Evolutionary conservation across 1,139 yeast species (phyloP).

Genomic region (Trichomonascaceae sp.): DNA sequence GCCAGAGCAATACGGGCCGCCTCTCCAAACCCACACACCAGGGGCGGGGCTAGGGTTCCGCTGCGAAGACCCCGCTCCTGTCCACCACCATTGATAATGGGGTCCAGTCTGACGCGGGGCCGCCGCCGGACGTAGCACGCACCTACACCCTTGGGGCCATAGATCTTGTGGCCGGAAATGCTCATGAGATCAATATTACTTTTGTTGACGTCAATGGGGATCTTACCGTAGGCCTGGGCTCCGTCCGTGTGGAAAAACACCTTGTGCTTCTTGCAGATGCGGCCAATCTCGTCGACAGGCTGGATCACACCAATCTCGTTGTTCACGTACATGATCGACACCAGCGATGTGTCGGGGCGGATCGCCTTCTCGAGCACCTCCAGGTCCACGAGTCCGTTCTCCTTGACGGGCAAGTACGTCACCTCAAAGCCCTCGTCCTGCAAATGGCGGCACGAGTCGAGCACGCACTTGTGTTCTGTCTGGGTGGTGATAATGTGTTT

Average conservation of each 20-base stretch:
- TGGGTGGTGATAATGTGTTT: constrained; percentile 91
- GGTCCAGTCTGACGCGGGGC: constrained; percentile 95
- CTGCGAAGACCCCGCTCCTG: constrained; percentile 97
- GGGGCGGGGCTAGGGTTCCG: constrained; percentile 93
- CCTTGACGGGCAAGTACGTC: constrained; percentile 75
- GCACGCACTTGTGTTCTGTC: constrained; percentile 95
- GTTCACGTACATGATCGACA: constrained; percentile 95
- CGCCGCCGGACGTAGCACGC: constrained; percentile 93
- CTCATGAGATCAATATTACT: constrained; percentile 89
- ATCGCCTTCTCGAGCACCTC: constrained; percentile 72
- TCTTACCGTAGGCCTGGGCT: constrained; percentile 95
- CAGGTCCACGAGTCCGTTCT: constrained; percentile 67
- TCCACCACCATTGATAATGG: constrained; percentile 95
- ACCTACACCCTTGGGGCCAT: constrained; percentile 98
- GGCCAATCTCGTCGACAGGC: constrained; percentile 89
- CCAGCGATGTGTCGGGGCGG: constrained; percentile 81
- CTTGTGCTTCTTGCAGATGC: constrained; percentile 71
- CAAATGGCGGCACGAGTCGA: constrained; percentile 88
- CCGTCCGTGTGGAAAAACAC: constrained; percentile 97
- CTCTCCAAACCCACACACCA: constrained; percentile 93
- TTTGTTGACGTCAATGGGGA: constrained; percentile 83
- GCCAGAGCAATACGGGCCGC: constrained; percentile 74
- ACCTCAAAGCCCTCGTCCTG: constrained; percentile 97
- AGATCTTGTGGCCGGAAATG: constrained; percentile 88
- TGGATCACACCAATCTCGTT: constrained; percentile 97